Evolutionary conservation across 169 alveolate genomes (phyloP).

Genomic region (Theileria orientalis): DNA sequence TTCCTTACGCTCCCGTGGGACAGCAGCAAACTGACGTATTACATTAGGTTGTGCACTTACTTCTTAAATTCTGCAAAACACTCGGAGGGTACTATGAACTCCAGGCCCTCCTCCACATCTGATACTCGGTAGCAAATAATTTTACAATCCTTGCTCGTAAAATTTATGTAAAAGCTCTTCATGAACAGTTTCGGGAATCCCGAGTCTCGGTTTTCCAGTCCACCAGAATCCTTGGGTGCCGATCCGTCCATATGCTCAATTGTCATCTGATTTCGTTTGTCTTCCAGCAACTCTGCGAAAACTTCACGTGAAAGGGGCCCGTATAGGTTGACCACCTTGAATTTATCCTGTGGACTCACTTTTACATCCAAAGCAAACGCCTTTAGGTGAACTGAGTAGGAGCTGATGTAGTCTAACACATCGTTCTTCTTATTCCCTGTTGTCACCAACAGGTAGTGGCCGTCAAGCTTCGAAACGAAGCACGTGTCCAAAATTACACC

Average conservation of each 20-base stretch:
- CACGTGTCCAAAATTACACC: constrained; percentile 68
- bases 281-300: constrained; percentile 30
- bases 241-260: neutral
- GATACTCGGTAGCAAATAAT: constrained; percentile 56
- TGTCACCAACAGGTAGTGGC: constrained; percentile 50
- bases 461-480: constrained; percentile 59
- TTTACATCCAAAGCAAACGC: constrained; percentile 64
- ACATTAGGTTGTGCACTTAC: constrained; percentile 12
- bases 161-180: constrained; percentile 11
- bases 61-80: constrained; percentile 20
- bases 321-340: constrained; percentile 56
- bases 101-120: constrained; percentile 79
- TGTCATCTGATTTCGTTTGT: neutral
- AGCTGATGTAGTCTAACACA: constrained; percentile 66
- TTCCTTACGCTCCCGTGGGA: constrained; percentile 38
- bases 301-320: constrained; percentile 63
- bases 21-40: constrained; percentile 25
- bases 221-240: neutral
- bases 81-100: constrained; percentile 59
- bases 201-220: neutral
- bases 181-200: constrained; percentile 23
- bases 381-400: constrained; percentile 64
- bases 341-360: constrained; percentile 38
- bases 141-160: constrained; percentile 16
- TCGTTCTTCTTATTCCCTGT: constrained; percentile 68